Base-by-base conservation (phyloP, 805 yeast species). In the Citeromyces nyonsensis region DNA sequence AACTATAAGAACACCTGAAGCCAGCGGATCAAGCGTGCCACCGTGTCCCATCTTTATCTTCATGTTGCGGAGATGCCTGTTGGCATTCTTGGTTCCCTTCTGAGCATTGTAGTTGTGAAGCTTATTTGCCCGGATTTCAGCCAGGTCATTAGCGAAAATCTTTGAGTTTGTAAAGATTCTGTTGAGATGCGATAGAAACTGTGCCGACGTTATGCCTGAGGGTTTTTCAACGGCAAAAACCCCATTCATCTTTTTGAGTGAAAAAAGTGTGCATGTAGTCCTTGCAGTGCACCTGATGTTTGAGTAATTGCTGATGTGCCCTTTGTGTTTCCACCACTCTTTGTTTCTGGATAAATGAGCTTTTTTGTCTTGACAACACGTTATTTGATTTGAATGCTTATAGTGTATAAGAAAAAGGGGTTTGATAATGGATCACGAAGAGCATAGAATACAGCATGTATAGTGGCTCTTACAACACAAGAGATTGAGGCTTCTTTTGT, bases 31-130 rank as follows among this genome's bases (percentile, higher is more conserved):
- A 26, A 91, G 59, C 0, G 99, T 91, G 7, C 99, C 99, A 12
- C 98, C 99, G 52, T 91, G 99, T 1, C 99, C 99, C 62, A 88
- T 78, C 47, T 91, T 91, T 24, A 86, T 73, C 43, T 74, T 75
- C 4, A 68, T 57, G 24, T 61, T 61, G 15, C 64, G 56, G 20
- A 67, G 59, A 36, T 69, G 67, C 34, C 69, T 27, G 29, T 11
- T 27, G 12, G 29, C 29, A 9, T 27, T 64, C 37, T 66, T 63
- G 29, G 70, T 63, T 25, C 71, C 61, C 34, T 57, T 61, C 33
- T 61, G 59, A 13, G 54, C 35, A 28, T 50, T 51, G 24, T 56
- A 48, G 10, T 63, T 48, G 28, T 61, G 62, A 24, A 61, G 55
- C 38, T 69, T 61, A 15, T 57, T 61, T 10, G 63, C 61, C 38